Evolutionary conservation across 192 early-diverging fungal genomes (phyloP).

Genomic region (Umbelopsis isabellina): DNA sequence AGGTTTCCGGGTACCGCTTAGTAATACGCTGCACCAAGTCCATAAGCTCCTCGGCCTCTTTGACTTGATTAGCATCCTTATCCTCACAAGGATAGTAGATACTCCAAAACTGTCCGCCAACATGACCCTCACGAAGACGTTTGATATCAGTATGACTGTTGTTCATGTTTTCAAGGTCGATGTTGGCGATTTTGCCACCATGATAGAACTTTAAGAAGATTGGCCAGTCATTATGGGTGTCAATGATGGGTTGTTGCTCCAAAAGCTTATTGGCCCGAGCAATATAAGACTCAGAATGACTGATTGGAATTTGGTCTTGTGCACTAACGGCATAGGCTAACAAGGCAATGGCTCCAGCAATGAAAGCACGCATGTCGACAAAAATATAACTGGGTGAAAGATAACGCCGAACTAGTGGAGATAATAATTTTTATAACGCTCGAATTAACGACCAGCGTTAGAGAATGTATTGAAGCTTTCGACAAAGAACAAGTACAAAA

Average conservation of each 20-base stretch:
- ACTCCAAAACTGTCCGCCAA: slow-evolving; percentile 45
- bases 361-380: neutral
- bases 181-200: slow-evolving; percentile 31
- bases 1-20: slow-evolving; percentile 44
- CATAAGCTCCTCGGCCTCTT: slow-evolving; percentile 52
- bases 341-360: neutral
- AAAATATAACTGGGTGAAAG: neutral
- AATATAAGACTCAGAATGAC: neutral
- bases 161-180: slow-evolving; percentile 26
- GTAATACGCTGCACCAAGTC: slow-evolving; percentile 67
- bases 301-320: slow-evolving; percentile 8
- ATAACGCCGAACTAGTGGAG: neutral
- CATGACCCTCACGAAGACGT: slow-evolving; percentile 29
- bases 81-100: slow-evolving; percentile 36
- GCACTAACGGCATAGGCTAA: neutral
- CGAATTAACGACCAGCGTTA: neutral
- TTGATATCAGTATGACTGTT: slow-evolving; percentile 37
- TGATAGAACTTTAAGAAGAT: slow-evolving; percentile 20
- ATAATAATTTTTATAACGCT: no score
- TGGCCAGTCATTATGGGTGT: slow-evolving; percentile 43
- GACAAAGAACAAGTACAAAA: slow-evolving; percentile 24
- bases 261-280: slow-evolving; percentile 26
- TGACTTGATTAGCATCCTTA: slow-evolving; percentile 29
- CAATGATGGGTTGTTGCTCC: slow-evolving; percentile 30
- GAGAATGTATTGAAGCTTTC: neutral